phyloP scores from a whole-genome alignment of 2,329 filamentous ascomycete genomes.

The Trichoderma simmonsii region DNA sequence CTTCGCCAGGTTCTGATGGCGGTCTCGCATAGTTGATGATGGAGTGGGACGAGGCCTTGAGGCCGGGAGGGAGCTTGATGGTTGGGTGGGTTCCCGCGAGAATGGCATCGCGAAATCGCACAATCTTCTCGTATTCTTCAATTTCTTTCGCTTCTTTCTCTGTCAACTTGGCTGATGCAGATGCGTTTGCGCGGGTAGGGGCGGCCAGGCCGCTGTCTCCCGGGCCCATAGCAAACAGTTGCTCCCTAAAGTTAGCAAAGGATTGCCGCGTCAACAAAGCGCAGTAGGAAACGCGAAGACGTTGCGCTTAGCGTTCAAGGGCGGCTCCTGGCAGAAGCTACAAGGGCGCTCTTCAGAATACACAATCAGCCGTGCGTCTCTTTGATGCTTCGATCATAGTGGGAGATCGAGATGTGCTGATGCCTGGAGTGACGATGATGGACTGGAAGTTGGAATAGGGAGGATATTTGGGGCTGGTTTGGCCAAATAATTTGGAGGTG shows the following conservation, averaged over 20 bases:
- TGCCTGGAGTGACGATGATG: background rate
- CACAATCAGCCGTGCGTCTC: background rate
- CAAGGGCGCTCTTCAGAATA: background rate
- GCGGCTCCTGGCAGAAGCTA: background rate
- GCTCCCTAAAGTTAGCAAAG: background rate
- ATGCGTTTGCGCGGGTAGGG: conserved; percentile 18
- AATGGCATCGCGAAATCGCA: conserved; percentile 76
- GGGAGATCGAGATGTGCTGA: conserved; percentile 5
- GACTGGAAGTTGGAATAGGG: background rate
- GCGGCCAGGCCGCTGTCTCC: conserved; percentile 22
- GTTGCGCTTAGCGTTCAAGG: background rate
- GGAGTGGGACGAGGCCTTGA: conserved; percentile 27
- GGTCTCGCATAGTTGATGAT: background rate
- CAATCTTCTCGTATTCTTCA: conserved; percentile 72
- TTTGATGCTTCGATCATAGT: background rate
- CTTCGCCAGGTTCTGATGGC: conserved; percentile 22
- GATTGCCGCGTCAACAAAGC: background rate
- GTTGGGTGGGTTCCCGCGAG: conserved; percentile 70
- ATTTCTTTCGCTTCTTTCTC: conserved; percentile 56
- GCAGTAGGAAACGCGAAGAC: background rate
- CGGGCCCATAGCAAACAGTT: conserved; percentile 27
- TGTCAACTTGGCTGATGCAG: conserved; percentile 31
- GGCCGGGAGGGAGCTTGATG: conserved; percentile 53
- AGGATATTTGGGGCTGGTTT: background rate
- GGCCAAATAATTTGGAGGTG: background rate